These are phyloP conservation scores for Populus tremula DNA, from an alignment of 345 rosid genomes.

Conservation along the genomic window DNA sequence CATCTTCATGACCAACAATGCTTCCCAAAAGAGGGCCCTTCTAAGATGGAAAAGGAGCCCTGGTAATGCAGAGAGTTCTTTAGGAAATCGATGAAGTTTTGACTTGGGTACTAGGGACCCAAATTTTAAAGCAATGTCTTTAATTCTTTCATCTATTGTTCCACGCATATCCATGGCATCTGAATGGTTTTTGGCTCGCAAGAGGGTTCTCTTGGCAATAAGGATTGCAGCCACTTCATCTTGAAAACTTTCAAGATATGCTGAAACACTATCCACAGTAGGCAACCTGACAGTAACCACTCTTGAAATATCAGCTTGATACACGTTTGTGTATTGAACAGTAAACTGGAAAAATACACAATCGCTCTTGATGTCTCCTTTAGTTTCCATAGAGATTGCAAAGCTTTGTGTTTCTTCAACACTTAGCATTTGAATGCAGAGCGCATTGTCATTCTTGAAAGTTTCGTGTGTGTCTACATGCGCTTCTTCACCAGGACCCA, in stretches of 20 bases:
- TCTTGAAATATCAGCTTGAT: constrained; percentile 84
- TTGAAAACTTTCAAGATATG: constrained; percentile 77
- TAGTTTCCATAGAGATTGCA: constrained; percentile 78
- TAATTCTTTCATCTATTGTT: constrained; percentile 86
- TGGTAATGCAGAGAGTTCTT: constrained; percentile 72
- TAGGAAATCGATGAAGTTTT: constrained; percentile 77
- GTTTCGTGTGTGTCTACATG: constrained; percentile 65
- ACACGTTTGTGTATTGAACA: constrained; percentile 67
- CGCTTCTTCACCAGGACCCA: constrained; percentile 98
- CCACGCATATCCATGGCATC: constrained; percentile 71
- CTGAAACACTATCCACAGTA: constrained; percentile 79
- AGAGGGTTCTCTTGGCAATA: constrained; percentile 82
- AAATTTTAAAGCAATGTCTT: constrained; percentile 73
- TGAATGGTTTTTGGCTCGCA: constrained; percentile 59
- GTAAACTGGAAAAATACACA: constrained; percentile 77
- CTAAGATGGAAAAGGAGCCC: constrained; percentile 88
- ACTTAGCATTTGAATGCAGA: constrained; percentile 76
- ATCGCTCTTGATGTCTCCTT: constrained; percentile 71
- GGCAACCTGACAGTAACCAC: constrained; percentile 80
- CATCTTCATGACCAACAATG: constrained; percentile 97
- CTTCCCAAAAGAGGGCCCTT: constrained; percentile 92
- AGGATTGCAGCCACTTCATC: constrained; percentile 86
- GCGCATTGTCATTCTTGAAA: constrained; percentile 63
- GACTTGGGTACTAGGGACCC: constrained; percentile 83
- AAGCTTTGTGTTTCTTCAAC: constrained; percentile 96